Percentiles rank a stretch among this genome's conserved stretches.
Evolutionary conservation across 352 stramenopile genomes (phyloP).

Genomic region (Globisporangium megalacanthum): DNA sequence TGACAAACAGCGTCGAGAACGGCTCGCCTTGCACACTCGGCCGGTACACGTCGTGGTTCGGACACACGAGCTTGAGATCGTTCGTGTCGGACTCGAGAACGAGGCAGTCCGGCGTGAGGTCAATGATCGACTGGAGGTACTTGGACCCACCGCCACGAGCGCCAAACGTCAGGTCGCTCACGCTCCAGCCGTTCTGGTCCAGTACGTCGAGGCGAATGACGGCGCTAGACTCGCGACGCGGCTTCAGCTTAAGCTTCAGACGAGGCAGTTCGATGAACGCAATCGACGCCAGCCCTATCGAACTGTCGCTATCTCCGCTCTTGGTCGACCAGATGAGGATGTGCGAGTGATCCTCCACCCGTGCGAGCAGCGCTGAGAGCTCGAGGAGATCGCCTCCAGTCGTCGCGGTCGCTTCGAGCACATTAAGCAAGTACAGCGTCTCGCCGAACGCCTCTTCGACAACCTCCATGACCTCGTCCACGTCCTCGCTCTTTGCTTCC

Average conservation of each 20-base stretch:
- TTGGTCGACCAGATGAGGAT: constrained; percentile 92
- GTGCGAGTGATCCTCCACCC: constrained; percentile 96
- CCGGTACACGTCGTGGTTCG: constrained; percentile 82
- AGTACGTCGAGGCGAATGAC: constrained; percentile 58
- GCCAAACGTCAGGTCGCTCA: constrained; percentile 58
- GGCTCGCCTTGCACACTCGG: constrained; percentile 67
- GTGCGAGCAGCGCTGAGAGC: constrained; percentile 88
- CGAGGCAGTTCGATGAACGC: constrained; percentile 96
- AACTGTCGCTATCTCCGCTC: background rate
- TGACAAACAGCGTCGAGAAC: constrained; percentile 74
- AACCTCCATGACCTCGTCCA: constrained; percentile 54
- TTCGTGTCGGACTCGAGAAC: constrained; percentile 74
- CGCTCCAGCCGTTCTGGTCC: constrained; percentile 82
- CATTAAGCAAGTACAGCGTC: constrained; percentile 91
- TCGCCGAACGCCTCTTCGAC: constrained; percentile 56
- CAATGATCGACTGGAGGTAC: constrained; percentile 45
- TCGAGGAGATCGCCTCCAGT: constrained; percentile 33
- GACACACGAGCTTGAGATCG: constrained; percentile 72
- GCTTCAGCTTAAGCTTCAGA: constrained; percentile 94
- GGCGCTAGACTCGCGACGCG: constrained; percentile 42
- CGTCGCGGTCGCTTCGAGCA: constrained; percentile 74
- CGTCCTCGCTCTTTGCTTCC: constrained; percentile 27
- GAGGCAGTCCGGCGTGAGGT: constrained; percentile 55
- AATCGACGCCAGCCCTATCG: constrained; percentile 46
- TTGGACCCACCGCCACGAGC: constrained; percentile 26